Conservation (phyloP, 148 eudicot genomes). For the Persicaria tinctoria region DNA sequence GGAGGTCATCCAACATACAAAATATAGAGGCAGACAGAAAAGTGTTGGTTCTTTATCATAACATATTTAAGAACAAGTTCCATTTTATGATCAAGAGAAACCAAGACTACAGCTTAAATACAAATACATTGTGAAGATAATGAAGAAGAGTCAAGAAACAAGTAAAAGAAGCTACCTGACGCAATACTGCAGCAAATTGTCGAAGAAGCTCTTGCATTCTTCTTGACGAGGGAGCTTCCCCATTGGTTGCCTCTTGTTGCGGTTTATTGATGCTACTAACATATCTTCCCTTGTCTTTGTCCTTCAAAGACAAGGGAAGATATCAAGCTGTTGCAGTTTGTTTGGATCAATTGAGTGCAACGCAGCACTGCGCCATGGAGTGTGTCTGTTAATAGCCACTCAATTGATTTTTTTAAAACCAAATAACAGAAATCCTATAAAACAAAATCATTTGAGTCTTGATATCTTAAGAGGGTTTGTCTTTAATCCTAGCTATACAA, state of each 20-base stretch:
- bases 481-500: too few species aligned
- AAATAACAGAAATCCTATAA: too few species aligned
- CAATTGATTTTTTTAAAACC: too few species aligned
- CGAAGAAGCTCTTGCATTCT: constrained; percentile 94
- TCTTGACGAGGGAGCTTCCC: constrained; percentile 59
- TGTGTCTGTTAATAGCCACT: too few species aligned
- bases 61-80: not conserved
- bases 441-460: too few species aligned
- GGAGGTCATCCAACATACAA: not conserved
- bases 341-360: too few species aligned
- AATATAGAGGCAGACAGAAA: not conserved
- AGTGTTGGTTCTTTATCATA: not conserved
- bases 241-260: constrained; percentile 47
- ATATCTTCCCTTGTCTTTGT: constrained; percentile 54
- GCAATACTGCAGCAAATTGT: constrained; percentile 62
- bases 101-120: not conserved
- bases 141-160: not conserved
- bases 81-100: not conserved
- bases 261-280: constrained; percentile 39
- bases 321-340: too few species aligned
- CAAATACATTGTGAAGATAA: not conserved
- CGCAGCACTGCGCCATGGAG: too few species aligned
- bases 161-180: constrained; percentile 37
- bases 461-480: too few species aligned
- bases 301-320: too few species aligned